A percentile compares a stretch with the other conserved stretches of the same genome.
These are phyloP conservation scores for Rosellinia necatrix DNA, from an alignment of 2,329 filamentous ascomycete species.

Conservation along the genomic window DNA sequence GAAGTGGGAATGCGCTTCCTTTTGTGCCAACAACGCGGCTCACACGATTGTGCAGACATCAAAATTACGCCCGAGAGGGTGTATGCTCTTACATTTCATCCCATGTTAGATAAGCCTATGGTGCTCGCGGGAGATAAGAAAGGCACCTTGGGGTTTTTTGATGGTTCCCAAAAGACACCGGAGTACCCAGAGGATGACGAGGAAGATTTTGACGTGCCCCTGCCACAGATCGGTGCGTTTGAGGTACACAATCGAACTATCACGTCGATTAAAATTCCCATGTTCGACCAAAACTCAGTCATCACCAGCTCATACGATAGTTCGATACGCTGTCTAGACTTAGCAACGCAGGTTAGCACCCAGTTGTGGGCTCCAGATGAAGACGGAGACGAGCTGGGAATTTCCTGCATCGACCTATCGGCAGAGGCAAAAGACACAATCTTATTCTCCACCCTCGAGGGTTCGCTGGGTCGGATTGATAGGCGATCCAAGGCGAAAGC, in stretches of 20 bases:
- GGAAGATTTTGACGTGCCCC: constrained; percentile 67
- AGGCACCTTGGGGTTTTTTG: constrained; percentile 87
- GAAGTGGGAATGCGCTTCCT: background rate
- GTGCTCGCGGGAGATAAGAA: constrained; percentile 95
- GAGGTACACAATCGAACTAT: constrained; percentile 92
- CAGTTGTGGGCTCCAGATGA: constrained; percentile 80
- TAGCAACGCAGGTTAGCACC: constrained; percentile 76
- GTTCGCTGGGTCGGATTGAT: constrained; percentile 81
- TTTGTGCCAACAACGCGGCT: background rate
- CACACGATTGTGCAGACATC: constrained; percentile 63
- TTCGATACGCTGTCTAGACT: constrained; percentile 83
- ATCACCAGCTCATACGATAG: constrained; percentile 93
- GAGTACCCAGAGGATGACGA: constrained; percentile 63
- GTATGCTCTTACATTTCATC: constrained; percentile 88
- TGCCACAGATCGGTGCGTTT: constrained; percentile 84
- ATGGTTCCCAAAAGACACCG: constrained; percentile 73
- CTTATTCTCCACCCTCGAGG: constrained; percentile 86
- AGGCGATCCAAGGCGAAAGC: constrained; percentile 64
- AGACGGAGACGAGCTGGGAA: constrained; percentile 71
- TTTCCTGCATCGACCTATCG: constrained; percentile 84
- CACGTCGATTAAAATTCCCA: constrained; percentile 78
- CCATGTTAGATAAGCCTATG: constrained; percentile 80
- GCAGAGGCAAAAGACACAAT: constrained; percentile 71
- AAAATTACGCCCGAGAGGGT: constrained; percentile 89
- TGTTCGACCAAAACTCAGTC: constrained; percentile 72